These are phyloP conservation scores for Candida broadrunensis DNA, from an alignment of 805 yeast genomes.

Conservation along the genomic window DNA sequence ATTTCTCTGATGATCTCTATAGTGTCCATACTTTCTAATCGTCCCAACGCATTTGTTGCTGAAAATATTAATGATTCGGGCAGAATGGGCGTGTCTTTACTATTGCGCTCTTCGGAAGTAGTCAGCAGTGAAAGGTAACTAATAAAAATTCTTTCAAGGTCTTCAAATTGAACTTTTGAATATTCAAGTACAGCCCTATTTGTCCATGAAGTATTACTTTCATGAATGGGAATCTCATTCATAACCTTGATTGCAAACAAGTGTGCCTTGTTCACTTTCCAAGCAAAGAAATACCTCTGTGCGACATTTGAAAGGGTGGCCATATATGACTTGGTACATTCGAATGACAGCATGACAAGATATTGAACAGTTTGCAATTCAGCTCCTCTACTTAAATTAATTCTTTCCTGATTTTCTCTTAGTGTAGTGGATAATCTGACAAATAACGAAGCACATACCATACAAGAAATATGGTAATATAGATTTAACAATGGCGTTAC, in stretches of 20 bases:
- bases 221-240: background rate
- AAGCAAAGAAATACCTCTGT: conserved; percentile 1
- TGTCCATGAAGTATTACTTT: background rate
- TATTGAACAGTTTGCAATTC: background rate
- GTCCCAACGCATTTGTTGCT: background rate
- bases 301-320: background rate
- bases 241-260: conserved; percentile 1
- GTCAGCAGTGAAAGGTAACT: background rate
- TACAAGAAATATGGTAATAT: conserved; percentile 1
- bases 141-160: background rate
- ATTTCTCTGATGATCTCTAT: background rate
- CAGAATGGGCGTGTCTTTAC: background rate
- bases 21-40: background rate
- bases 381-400: background rate
- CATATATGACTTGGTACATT: background rate
- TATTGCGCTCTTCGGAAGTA: background rate
- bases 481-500: background rate
- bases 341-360: background rate
- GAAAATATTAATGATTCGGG: background rate
- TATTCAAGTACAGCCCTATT: background rate
- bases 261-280: conserved; percentile 4
- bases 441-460: conserved; percentile 1
- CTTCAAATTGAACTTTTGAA: background rate
- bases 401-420: background rate
- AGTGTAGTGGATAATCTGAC: conserved; percentile 1